Evolutionary conservation across 345 rosid species (phyloP).

Genomic region (Murraya paniculata): DNA sequence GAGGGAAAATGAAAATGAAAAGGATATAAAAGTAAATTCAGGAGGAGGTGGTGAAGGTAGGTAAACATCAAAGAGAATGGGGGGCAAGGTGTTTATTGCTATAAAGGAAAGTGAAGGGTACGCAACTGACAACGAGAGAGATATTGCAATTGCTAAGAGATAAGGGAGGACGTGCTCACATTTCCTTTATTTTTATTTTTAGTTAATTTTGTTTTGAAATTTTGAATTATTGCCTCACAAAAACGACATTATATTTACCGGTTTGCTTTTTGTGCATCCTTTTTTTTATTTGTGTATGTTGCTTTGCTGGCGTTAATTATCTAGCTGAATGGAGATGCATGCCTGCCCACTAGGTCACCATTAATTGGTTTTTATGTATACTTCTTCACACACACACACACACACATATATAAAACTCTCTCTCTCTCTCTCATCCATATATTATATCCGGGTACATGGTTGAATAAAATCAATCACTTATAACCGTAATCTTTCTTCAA

Average conservation of each 20-base stretch:
- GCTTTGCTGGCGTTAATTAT: constrained; percentile 24
- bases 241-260: constrained; percentile 12
- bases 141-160: no score
- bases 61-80: constrained; percentile 14
- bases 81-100: constrained; percentile 1
- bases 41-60: constrained; percentile 2
- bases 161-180: constrained; percentile 2
- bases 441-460: no score
- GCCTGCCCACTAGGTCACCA: constrained; percentile 17
- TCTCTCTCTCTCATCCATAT: neutral
- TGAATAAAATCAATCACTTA: no score
- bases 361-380: neutral
- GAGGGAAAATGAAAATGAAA: neutral
- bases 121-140: constrained; percentile 24
- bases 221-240: neutral
- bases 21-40: constrained; percentile 1
- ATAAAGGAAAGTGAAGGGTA: constrained; percentile 14
- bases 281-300: neutral
- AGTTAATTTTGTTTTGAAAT: neutral
- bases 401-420: neutral
- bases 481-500: no score
- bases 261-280: constrained; percentile 23
- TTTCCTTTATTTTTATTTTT: constrained; percentile 15
- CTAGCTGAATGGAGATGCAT: constrained; percentile 25
- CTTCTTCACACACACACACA: no score